phyloP scores from a whole-genome alignment of 2,329 filamentous ascomycete genomes.

The Botrytis galanthina region DNA sequence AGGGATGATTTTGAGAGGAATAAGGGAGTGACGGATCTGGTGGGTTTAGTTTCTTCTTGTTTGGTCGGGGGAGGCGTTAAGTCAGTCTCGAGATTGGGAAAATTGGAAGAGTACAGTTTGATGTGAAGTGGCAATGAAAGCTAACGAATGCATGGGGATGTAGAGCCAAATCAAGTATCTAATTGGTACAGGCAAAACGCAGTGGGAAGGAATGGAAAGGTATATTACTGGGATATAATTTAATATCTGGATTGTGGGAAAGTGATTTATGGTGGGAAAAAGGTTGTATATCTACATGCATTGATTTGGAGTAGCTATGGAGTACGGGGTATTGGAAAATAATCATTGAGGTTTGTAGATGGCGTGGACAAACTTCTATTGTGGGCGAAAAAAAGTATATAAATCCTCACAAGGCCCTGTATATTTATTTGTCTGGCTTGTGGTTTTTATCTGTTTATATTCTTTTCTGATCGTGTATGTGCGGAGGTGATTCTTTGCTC shows the following conservation, averaged over 20 bases:
- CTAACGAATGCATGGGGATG: constrained; percentile 7
- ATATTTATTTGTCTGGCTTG: not conserved
- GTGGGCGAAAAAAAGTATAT: not conserved
- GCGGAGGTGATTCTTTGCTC: constrained; percentile 5
- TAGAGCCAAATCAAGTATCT: constrained; percentile 62
- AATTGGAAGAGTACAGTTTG: not conserved
- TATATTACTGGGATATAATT: constrained; percentile 51
- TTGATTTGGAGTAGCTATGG: not conserved
- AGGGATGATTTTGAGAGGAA: constrained; percentile 62
- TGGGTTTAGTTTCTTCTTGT: constrained; percentile 39
- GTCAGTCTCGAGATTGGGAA: not conserved
- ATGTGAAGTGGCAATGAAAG: not conserved
- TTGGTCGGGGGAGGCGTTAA: not conserved
- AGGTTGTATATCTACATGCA: constrained; percentile 8
- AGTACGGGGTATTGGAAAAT: not conserved
- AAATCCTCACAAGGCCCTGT: not conserved
- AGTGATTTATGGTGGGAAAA: not conserved
- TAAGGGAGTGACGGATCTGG: constrained; percentile 54
- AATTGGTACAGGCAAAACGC: constrained; percentile 61
- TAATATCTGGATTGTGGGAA: not conserved
- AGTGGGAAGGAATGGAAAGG: constrained; percentile 62
- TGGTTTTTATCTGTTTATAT: not conserved
- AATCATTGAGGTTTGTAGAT: not conserved
- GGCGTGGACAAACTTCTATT: not conserved
- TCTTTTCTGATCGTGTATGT: not conserved